Evolutionary conservation across 768 basidiomycete genomes (phyloP).

Genomic region (Lactarius hengduanensis): DNA sequence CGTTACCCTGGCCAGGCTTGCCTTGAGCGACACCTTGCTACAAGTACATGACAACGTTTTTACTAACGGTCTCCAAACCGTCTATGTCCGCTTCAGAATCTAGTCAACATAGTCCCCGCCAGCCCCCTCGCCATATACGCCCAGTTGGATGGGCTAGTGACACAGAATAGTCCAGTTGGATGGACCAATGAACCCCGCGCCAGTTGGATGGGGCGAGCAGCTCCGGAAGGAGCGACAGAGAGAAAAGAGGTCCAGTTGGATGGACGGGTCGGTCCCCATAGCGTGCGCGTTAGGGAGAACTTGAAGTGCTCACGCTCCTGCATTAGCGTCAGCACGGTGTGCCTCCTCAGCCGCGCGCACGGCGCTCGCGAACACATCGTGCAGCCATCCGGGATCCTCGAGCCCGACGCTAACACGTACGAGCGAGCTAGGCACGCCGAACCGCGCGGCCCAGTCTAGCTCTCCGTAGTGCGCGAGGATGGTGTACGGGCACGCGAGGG

Average conservation of each 20-base stretch:
- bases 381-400: constrained; percentile 63
- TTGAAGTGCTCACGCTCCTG: neutral
- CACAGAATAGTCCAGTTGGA: constrained; percentile 16
- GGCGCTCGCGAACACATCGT: constrained; percentile 60
- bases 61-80: neutral
- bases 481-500: constrained; percentile 92
- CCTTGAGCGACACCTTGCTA: too few species aligned
- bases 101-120: neutral
- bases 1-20: too few species aligned
- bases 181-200: too few species aligned
- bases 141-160: constrained; percentile 27
- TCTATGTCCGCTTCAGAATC: neutral
- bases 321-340: constrained; percentile 7
- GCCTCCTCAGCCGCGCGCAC: constrained; percentile 67
- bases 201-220: constrained; percentile 12
- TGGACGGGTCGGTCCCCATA: constrained; percentile 12
- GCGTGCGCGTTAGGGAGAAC: neutral
- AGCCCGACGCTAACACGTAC: constrained; percentile 91
- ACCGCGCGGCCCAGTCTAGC: constrained; percentile 86
- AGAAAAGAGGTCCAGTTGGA: constrained; percentile 21
- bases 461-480: constrained; percentile 89
- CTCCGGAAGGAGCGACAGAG: neutral
- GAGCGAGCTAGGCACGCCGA: constrained; percentile 79
- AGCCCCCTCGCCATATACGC: neutral
- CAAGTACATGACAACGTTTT: neutral